Conservation (phyloP, 192 early-diverging fungal genomes). For the Kickxella alabastrina region DNA sequence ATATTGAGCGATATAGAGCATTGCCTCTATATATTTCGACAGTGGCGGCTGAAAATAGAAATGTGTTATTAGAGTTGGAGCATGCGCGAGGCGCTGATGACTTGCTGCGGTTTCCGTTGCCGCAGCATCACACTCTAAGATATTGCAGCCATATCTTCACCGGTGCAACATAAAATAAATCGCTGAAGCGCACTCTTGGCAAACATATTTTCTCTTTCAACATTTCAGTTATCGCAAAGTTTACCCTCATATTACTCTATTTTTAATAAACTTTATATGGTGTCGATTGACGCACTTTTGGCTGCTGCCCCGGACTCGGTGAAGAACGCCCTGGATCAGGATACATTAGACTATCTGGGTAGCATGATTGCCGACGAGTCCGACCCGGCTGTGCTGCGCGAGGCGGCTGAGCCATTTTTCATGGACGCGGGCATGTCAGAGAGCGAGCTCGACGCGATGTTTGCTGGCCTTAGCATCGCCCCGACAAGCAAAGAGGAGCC, state of each 20-base stretch:
- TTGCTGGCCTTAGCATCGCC: constrained; percentile 35
- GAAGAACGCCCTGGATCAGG: constrained; percentile 45
- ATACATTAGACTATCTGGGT: constrained; percentile 50
- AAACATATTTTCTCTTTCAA: no score
- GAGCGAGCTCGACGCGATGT: constrained; percentile 49
- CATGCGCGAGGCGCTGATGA: no score
- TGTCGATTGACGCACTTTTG: constrained; percentile 22
- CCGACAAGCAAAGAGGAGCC: constrained; percentile 1
- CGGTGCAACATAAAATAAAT: no score
- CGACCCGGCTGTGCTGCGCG: constrained; percentile 50
- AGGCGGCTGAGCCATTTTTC: constrained; percentile 62
- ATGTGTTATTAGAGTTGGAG: no score
- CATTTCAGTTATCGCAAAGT: no score
- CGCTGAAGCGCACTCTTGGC: no score
- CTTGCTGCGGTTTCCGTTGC: no score
- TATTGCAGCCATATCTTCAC: no score
- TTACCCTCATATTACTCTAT: neutral
- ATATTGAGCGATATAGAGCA: no score
- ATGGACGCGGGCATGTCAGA: constrained; percentile 59
- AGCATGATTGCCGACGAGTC: constrained; percentile 44
- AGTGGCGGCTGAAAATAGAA: no score
- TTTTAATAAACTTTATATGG: constrained; percentile 16
- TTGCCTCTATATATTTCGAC: no score
- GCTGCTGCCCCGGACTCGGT: constrained; percentile 23
- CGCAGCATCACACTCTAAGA: no score